Evolutionary conservation across 2,329 filamentous ascomycete species (phyloP).

Genomic region (Beauveria sp.): DNA sequence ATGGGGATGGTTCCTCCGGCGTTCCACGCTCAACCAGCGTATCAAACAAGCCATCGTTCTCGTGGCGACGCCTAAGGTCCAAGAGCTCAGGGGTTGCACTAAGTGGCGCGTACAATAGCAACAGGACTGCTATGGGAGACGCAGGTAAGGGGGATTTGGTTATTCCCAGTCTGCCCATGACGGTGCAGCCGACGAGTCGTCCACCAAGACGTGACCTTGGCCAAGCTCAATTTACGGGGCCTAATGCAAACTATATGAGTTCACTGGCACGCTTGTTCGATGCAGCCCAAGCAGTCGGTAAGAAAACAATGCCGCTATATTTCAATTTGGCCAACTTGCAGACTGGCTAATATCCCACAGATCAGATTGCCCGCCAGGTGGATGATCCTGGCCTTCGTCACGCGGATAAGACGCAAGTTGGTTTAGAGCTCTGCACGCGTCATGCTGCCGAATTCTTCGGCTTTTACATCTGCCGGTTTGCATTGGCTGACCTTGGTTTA

Average conservation of each 20-base stretch:
- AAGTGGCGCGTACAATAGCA: slow-evolving; percentile 37
- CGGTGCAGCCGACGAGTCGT: slow-evolving; percentile 53
- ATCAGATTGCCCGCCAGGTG: slow-evolving; percentile 92
- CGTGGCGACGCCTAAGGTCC: slow-evolving; percentile 81
- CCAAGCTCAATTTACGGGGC: slow-evolving; percentile 67
- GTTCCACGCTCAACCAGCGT: slow-evolving; percentile 52
- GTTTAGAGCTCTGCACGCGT: slow-evolving; percentile 83
- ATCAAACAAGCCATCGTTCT: slow-evolving; percentile 62
- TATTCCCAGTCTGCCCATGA: slow-evolving; percentile 73
- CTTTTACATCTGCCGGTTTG: slow-evolving; percentile 93
- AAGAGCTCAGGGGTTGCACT: slow-evolving; percentile 73
- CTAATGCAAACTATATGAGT: slow-evolving; percentile 85
- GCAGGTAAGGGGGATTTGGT: slow-evolving; percentile 29
- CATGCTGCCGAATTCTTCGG: slow-evolving; percentile 97
- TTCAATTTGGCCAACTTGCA: not conserved
- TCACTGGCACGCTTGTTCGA: slow-evolving; percentile 87
- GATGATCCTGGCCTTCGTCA: slow-evolving; percentile 90
- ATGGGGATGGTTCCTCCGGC: slow-evolving; percentile 33
- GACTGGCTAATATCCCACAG: slow-evolving; percentile 34
- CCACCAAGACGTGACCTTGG: slow-evolving; percentile 65
- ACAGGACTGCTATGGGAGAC: slow-evolving; percentile 17
- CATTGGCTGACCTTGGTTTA: slow-evolving; percentile 73
- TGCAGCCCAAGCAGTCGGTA: slow-evolving; percentile 86
- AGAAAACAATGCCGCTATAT: slow-evolving; percentile 24
- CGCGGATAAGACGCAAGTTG: slow-evolving; percentile 89